Base-by-base conservation (phyloP, 352 stramenopile species). In the Globisporangium cystogenes region DNA sequence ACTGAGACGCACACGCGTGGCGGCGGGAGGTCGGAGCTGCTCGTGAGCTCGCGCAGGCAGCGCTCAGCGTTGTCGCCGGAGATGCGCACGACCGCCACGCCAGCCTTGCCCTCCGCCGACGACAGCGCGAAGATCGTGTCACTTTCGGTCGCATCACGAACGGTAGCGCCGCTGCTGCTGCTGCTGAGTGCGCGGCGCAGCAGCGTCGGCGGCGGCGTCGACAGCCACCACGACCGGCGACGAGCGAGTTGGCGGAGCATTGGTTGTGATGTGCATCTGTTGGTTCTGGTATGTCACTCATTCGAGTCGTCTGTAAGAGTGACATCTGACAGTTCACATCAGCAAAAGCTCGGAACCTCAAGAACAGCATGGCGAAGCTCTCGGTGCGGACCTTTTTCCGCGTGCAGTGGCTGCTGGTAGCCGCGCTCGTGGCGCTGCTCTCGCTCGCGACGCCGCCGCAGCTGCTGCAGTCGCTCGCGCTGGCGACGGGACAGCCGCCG, bases 101-200 rank as follows among this genome's bases (percentile, higher is more conserved):
- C 90, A 24, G 86, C 77, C 35, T 84, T 86, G 20, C 86, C 86
- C 11, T 87, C 71, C 0, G 86, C 87, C 15, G 87, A 96, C 26
- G 87, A 96, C 42, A 97, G 68, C 57, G 89, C 89, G 60, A 91
- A 97, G 61, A 97, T 96, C 4, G 89, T 97, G 44, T 97, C 86
- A n/a, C 59, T 64, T 44, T 82, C 78, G 18, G 66, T 59, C 0
- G 72, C 36, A 27, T 36, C 21, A 45, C 42, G 26, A 2, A 5
- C 10, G 40, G 20, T n/a, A n/a, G n/a, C n/a, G n/a, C n/a, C n/a
- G n/a, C n/a, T n/a, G n/a, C n/a, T 5, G 42, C 41, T 33, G 41
- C 20, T 55, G 23, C 44, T 53, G 36, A 46, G 16, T 29, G n/a
- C 21, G 24, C 47, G 31, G 21, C 12, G n/a, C 15, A 53, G 42